These are phyloP conservation scores for Candida glucosophila DNA, from an alignment of 1,139 yeast genomes.

Conservation along the genomic window DNA sequence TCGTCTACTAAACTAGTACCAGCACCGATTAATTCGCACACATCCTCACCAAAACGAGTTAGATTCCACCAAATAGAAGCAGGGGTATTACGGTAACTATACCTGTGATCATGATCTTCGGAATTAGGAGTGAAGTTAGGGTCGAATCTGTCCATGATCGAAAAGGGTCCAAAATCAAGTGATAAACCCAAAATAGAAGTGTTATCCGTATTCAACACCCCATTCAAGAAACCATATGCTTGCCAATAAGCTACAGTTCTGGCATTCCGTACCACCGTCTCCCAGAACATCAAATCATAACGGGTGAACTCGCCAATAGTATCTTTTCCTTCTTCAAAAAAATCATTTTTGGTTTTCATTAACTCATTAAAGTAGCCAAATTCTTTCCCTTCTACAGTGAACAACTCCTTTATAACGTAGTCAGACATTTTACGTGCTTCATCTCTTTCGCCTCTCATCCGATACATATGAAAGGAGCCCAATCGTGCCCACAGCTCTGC, in stretches of 20 bases:
- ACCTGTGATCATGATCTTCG: conserved; percentile 67
- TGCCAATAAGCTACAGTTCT: conserved; percentile 80
- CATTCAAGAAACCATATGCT: conserved; percentile 84
- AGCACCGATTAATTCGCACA: conserved; percentile 75
- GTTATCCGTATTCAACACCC: conserved; percentile 91
- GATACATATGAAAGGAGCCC: conserved; percentile 82
- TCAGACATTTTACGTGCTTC: conserved; percentile 61
- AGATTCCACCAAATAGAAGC: conserved; percentile 91
- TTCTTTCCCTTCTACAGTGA: conserved; percentile 25
- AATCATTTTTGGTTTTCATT: conserved; percentile 10
- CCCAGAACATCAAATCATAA: conserved; percentile 66
- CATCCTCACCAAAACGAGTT: conserved; percentile 73
- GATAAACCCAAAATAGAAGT: conserved; percentile 81
- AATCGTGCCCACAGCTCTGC: conserved; percentile 83
- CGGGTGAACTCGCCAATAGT: conserved; percentile 38
- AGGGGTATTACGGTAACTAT: conserved; percentile 77
- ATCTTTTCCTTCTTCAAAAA: conserved; percentile 11
- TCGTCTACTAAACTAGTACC: conserved; percentile 43
- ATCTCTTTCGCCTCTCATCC: conserved; percentile 62
- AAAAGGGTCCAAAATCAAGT: conserved; percentile 92
- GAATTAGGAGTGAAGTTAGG: conserved; percentile 84
- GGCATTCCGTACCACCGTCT: conserved; percentile 67
- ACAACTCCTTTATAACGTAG: conserved; percentile 63
- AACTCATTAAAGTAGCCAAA: conserved; percentile 26
- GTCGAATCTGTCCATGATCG: conserved; percentile 77